Conservation (phyloP, 129 eudicot species). For the Rutidosis leptorrhynchoides region DNA sequence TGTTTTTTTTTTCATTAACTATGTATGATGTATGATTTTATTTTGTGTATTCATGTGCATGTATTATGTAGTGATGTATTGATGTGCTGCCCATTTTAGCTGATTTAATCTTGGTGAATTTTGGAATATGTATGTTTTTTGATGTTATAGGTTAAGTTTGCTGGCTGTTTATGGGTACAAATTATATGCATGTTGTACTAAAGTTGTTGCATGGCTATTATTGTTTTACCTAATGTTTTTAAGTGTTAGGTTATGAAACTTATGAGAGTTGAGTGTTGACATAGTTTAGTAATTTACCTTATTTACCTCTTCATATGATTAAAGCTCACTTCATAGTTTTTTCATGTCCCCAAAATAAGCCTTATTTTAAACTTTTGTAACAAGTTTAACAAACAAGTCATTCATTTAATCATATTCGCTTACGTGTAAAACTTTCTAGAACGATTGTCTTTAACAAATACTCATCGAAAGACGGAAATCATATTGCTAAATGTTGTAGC, state of each 20-base stretch:
- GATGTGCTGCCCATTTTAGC: background rate
- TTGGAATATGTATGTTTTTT: background rate
- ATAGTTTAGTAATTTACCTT: background rate
- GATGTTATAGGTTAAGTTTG: background rate
- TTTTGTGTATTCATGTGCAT: background rate
- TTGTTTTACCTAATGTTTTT: background rate
- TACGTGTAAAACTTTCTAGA: background rate
- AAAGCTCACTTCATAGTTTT: background rate
- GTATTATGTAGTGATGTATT: background rate
- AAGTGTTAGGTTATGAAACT: constrained; percentile 8
- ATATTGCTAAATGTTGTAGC: background rate
- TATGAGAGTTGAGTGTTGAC: background rate
- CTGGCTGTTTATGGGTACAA: background rate
- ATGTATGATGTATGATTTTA: background rate
- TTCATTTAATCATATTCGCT: constrained; percentile 8
- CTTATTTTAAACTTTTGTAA: background rate
- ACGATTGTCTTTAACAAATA: background rate
- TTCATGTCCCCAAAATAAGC: constrained; percentile 20
- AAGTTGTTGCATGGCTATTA: constrained; percentile 7
- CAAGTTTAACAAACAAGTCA: background rate
- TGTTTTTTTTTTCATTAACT: background rate
- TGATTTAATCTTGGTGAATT: background rate
- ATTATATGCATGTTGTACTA: background rate
- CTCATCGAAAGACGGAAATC: background rate
- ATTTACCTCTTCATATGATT: background rate